phyloP scores from a whole-genome alignment of 2,329 filamentous ascomycete genomes.

The Didymella segeticola region DNA sequence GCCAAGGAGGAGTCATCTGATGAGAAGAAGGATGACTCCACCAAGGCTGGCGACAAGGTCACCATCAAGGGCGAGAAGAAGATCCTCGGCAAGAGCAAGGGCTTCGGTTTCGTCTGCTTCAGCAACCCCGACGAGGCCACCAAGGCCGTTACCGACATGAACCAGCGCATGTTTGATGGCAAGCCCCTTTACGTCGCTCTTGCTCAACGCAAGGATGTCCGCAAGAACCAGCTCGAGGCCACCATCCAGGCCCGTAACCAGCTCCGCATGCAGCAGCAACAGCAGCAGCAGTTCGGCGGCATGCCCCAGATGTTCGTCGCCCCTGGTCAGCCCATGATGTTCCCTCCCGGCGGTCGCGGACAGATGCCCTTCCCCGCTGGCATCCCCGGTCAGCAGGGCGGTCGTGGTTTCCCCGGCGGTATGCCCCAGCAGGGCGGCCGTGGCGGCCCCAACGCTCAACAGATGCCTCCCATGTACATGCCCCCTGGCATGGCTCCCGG shows the following conservation, averaged over 20 bases:
- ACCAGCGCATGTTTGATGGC: slow-evolving; percentile 96
- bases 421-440: slow-evolving; percentile 88
- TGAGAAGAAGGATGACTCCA: slow-evolving; percentile 64
- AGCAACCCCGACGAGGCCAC: slow-evolving; percentile 98
- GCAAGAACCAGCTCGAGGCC: slow-evolving; percentile 97
- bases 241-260: slow-evolving; percentile 99
- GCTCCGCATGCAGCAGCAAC: slow-evolving; percentile 96
- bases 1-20: slow-evolving; percentile 65
- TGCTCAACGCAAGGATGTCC: slow-evolving; percentile 98
- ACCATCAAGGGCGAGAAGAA: slow-evolving; percentile 67
- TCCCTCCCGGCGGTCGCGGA: slow-evolving; percentile 64
- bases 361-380: slow-evolving; percentile 67
- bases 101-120: slow-evolving; percentile 99
- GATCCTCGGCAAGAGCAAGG: slow-evolving; percentile 95
- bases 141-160: slow-evolving; percentile 99
- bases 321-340: slow-evolving; percentile 74
- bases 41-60: slow-evolving; percentile 60
- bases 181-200: slow-evolving; percentile 98
- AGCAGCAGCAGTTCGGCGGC: slow-evolving; percentile 63
- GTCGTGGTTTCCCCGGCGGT: slow-evolving; percentile 82
- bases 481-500: slow-evolving; percentile 68
- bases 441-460: slow-evolving; percentile 76
- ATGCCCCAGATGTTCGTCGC: slow-evolving; percentile 87
- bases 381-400: slow-evolving; percentile 75
- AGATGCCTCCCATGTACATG: slow-evolving; percentile 87